Evolutionary conservation across 179 eudicot species (phyloP), one percentile per base, ranked within the genome.

Genomic region (Spergularia azorica): DNA sequence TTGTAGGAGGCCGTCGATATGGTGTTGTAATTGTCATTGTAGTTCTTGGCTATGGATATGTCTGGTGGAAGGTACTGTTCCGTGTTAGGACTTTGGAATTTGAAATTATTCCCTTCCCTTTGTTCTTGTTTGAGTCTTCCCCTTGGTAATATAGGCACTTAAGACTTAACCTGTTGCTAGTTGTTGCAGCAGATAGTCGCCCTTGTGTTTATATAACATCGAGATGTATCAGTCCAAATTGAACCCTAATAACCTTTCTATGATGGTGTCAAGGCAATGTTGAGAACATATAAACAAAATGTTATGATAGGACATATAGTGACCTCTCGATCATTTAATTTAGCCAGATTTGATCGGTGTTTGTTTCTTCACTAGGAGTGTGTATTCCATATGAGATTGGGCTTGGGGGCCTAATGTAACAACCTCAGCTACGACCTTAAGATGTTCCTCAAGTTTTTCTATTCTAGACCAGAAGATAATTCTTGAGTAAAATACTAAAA

Each of bases 41-140:
- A 59, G 88, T 80, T 80, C 81, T 84, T 75, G 96, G 93, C 62
- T 88, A 77, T 79, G 96, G 93, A 74, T 89, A 88, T 75, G 82
- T 85, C 77, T 89, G 96, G 96, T 91, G 96, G 96, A 91, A 91
- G 96, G 96, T 91, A 89, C 1, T 74, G 63, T 77, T 6, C 48
- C 54, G 39, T 56, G 16, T 17, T 48, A n/a, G n/a, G n/a, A n/a
- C n/a, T n/a, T n/a, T 26, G n/a, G n/a, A 11, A 61, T 10, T 20
- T 70, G 15, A 76, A 41, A 14, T 11, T 14, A 38, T 0, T 63
- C 43, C 26, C 17, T 67, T 67, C 0, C 39, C n/a, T 52, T 61
- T 54, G 15, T 10, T 32, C 57, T 48, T 26, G 58, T 57, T 72
- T 73, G 70, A 32, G 55, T 38, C 26, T 12, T 59, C 50, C 74